phyloP scores from a whole-genome alignment of 2,329 filamentous ascomycete genomes.

The Fusarium paranaense region DNA sequence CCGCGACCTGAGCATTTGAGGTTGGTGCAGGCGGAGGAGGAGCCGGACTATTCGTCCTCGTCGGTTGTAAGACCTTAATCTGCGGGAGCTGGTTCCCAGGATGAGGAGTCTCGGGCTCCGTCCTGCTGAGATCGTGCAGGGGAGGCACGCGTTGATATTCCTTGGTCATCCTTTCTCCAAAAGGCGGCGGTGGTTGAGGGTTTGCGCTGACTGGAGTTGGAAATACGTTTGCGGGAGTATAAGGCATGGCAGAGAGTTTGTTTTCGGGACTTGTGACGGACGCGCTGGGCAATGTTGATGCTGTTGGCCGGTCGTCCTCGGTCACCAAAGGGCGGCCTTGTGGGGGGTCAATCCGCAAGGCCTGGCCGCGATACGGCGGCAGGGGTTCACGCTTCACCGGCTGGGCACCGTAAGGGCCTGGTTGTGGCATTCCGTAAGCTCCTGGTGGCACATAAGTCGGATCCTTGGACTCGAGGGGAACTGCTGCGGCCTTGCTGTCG shows the following conservation, averaged over 20 bases:
- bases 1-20: constrained; percentile 65
- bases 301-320: constrained; percentile 70
- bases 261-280: constrained; percentile 70
- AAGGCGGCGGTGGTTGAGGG: constrained; percentile 55
- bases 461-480: constrained; percentile 88
- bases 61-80: constrained; percentile 66
- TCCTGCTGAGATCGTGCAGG: constrained; percentile 68
- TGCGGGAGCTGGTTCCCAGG: constrained; percentile 66
- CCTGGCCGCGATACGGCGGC: constrained; percentile 70
- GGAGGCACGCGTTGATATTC: constrained; percentile 72
- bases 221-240: constrained; percentile 66
- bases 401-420: constrained; percentile 52
- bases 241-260: constrained; percentile 70
- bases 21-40: constrained; percentile 53
- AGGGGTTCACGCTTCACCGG: constrained; percentile 66
- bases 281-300: constrained; percentile 69
- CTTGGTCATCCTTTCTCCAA: constrained; percentile 63
- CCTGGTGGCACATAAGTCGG: constrained; percentile 70
- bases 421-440: constrained; percentile 71
- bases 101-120: constrained; percentile 66
- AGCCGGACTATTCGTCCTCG: constrained; percentile 61
- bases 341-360: constrained; percentile 72
- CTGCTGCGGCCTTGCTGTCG: constrained; percentile 73
- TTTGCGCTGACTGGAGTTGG: constrained; percentile 73
- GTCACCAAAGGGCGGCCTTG: constrained; percentile 66